Evolutionary conservation across 257 asterid species (phyloP).

Genomic region (Solanum sejunctum): DNA sequence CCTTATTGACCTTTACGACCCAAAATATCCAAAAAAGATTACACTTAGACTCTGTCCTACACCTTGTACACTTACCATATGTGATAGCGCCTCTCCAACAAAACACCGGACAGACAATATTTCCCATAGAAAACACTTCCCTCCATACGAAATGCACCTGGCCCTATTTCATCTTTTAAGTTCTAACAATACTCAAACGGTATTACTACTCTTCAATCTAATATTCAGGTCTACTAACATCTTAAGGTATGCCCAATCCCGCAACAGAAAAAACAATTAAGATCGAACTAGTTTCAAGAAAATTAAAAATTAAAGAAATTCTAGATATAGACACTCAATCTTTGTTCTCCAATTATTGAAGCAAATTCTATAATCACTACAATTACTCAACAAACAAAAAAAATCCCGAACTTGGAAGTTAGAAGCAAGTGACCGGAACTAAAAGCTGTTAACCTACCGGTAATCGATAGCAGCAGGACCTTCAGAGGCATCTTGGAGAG

Average conservation of each 20-base stretch:
- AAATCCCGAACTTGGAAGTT: not conserved
- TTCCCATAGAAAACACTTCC: not conserved
- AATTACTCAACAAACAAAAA: not conserved
- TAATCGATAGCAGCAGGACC: conserved; percentile 50
- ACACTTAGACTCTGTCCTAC: not conserved
- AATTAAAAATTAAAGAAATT: not conserved
- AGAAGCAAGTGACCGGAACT: not conserved
- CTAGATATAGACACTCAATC: not conserved
- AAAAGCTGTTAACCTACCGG: conserved; percentile 18
- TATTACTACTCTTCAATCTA: not conserved
- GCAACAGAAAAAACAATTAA: not conserved
- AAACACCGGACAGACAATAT: not conserved
- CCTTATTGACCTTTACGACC: not conserved
- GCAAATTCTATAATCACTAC: not conserved
- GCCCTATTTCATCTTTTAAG: not conserved
- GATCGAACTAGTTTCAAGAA: not conserved
- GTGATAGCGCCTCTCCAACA: not conserved
- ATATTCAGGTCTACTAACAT: not conserved
- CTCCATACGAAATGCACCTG: not conserved
- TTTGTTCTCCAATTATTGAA: not conserved
- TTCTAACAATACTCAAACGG: not conserved
- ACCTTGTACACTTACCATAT: not conserved
- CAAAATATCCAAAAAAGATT: not conserved
- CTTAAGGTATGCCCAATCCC: not conserved
- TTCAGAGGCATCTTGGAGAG: conserved; percentile 9